Evolutionary conservation across 2,329 filamentous ascomycete genomes (phyloP).

Genomic region (Penicillium sp.): DNA sequence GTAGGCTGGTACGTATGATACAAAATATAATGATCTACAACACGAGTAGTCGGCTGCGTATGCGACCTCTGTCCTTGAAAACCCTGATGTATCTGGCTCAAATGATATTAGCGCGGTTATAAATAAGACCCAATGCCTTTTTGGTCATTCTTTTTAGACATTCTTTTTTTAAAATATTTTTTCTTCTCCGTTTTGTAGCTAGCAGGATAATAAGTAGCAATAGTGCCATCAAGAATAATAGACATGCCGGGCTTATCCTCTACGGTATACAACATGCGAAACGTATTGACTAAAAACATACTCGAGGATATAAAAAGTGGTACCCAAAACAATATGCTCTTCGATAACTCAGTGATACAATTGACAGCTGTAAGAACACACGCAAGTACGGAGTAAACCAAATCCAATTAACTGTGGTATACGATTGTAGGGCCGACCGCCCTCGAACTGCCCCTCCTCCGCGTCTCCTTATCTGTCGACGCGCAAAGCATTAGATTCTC

Average conservation of each 20-base stretch:
- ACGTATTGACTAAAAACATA: not conserved
- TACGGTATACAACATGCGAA: not conserved
- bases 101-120: not conserved
- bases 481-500: conserved; percentile 15
- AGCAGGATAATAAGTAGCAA: not conserved
- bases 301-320: not conserved
- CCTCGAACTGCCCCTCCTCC: conserved; percentile 19
- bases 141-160: no score
- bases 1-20: not conserved
- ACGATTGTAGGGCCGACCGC: conserved; percentile 6
- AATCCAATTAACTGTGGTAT: no score
- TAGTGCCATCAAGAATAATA: not conserved
- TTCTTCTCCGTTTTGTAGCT: not conserved
- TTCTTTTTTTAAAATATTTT: no score
- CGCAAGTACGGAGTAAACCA: not conserved
- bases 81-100: not conserved
- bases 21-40: not conserved
- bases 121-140: no score
- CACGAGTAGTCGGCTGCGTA: not conserved
- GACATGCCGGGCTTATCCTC: not conserved
- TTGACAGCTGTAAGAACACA: not conserved
- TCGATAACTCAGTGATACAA: not conserved
- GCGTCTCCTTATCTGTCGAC: conserved; percentile 18
- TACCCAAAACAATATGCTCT: not conserved
- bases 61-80: not conserved